These are phyloP conservation scores for Ophiostoma sp. DNA, from an alignment of 2,329 filamentous ascomycete species.

Conservation along the genomic window DNA sequence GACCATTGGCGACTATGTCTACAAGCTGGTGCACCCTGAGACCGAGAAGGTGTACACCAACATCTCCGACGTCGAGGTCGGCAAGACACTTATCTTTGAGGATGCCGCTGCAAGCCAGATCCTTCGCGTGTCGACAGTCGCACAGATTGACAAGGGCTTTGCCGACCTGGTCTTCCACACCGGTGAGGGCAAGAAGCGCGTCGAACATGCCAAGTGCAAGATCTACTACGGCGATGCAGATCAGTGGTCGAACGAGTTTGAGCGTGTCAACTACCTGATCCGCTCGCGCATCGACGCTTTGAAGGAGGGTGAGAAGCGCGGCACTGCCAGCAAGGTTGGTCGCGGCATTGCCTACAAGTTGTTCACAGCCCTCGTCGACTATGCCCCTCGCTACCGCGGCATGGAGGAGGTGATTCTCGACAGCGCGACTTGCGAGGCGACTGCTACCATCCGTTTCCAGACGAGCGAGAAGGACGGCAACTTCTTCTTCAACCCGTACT, in stretches of 20 bases:
- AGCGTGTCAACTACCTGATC: constrained; percentile 64
- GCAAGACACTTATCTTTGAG: constrained; percentile 62
- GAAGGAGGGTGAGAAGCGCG: constrained; percentile 55
- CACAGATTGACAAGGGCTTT: constrained; percentile 50
- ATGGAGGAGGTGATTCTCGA: constrained; percentile 56
- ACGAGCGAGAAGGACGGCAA: constrained; percentile 44
- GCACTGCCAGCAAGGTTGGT: constrained; percentile 66
- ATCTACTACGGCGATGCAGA: constrained; percentile 57
- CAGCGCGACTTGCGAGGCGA: constrained; percentile 42
- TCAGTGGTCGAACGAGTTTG: constrained; percentile 60
- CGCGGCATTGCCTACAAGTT: constrained; percentile 75
- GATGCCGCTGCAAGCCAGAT: constrained; percentile 48
- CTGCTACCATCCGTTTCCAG: constrained; percentile 43
- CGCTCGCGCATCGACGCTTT: constrained; percentile 56
- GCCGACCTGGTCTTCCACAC: constrained; percentile 56
- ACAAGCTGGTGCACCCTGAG: constrained; percentile 56
- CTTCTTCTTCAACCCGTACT: constrained; percentile 54
- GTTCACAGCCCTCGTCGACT: constrained; percentile 53
- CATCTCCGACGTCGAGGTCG: constrained; percentile 61
- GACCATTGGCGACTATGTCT: constrained; percentile 60
- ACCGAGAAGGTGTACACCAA: constrained; percentile 54
- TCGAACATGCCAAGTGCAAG: constrained; percentile 57
- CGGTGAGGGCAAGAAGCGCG: constrained; percentile 53
- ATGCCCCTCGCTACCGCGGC: constrained; percentile 48
- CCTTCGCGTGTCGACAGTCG: constrained; percentile 55